Evolutionary conservation across 306 rosid genomes (phyloP).

Genomic region (Macrotyloma uniflorum): DNA sequence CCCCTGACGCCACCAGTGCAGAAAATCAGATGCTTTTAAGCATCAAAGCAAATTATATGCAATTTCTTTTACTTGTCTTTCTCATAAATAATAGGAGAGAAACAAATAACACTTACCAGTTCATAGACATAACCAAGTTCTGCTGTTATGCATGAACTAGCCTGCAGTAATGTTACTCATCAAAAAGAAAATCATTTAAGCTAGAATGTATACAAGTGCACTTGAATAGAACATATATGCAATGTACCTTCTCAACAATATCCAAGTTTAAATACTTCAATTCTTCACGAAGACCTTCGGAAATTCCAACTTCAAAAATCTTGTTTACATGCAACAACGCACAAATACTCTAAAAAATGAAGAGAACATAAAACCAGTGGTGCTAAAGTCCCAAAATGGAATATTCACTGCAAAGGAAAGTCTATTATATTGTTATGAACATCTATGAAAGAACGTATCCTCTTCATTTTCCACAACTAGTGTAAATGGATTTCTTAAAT

Average conservation of each 20-base stretch:
- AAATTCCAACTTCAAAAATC: conserved; percentile 95
- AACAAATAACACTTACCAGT: conserved; percentile 61
- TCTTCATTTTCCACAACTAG: neutral
- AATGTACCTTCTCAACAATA: conserved; percentile 77
- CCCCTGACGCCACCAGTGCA: neutral
- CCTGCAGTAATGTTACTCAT: conserved; percentile 55
- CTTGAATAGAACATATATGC: conserved; percentile 31
- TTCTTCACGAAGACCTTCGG: conserved; percentile 81
- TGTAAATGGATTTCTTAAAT: neutral
- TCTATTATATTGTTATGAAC: neutral
- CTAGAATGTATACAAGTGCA: conserved; percentile 38
- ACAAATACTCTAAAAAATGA: conserved; percentile 67
- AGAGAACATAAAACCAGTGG: neutral
- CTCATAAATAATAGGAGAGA: conserved; percentile 20
- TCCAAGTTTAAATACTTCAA: conserved; percentile 68
- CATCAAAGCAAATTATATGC: conserved; percentile 9
- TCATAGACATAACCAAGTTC: conserved; percentile 93
- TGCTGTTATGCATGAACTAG: conserved; percentile 74
- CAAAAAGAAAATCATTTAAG: conserved; percentile 18
- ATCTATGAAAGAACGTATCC: conserved; percentile 21
- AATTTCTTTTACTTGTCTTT: neutral
- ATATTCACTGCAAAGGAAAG: neutral
- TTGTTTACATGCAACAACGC: conserved; percentile 88
- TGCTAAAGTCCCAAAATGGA: neutral
- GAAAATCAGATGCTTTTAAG: conserved; percentile 26